Conservation (phyloP, 1,284 basidiomycete species). For the Malassezia nana region DNA sequence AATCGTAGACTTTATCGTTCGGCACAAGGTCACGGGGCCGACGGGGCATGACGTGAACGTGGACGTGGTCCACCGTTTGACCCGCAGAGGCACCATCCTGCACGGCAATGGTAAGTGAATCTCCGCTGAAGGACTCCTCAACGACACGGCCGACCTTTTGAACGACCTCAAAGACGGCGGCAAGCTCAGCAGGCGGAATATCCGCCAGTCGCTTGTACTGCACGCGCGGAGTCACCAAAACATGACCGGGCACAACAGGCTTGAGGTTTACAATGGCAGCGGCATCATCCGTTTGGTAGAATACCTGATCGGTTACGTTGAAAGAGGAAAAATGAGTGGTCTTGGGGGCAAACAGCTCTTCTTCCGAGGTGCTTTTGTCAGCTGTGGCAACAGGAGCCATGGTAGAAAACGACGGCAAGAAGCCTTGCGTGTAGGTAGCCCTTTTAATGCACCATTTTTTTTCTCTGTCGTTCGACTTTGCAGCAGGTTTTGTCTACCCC, state of each 20-base stretch:
- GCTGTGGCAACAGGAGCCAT: conserved; percentile 9
- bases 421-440: not conserved
- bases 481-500: not conserved
- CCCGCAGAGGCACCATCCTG: conserved; percentile 40
- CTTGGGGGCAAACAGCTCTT: not conserved
- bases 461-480: not conserved
- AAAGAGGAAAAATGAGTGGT: conserved; percentile 24
- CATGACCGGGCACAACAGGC: conserved; percentile 43
- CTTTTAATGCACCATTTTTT: conserved; percentile 2
- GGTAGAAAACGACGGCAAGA: not conserved
- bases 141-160: conserved; percentile 30
- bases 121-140: conserved; percentile 29
- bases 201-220: conserved; percentile 30
- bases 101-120: conserved; percentile 36
- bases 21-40: conserved; percentile 36
- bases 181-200: conserved; percentile 22
- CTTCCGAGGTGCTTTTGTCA: not conserved
- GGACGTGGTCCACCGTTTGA: conserved; percentile 40
- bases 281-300: conserved; percentile 21
- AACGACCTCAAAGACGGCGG: conserved; percentile 31
- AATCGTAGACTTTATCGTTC: conserved; percentile 35
- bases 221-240: conserved; percentile 36
- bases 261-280: conserved; percentile 44
- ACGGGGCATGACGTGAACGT: conserved; percentile 45
- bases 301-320: conserved; percentile 28